Conservation (phyloP, 768 basidiomycete species). For the Pisolithus orientalis region DNA sequence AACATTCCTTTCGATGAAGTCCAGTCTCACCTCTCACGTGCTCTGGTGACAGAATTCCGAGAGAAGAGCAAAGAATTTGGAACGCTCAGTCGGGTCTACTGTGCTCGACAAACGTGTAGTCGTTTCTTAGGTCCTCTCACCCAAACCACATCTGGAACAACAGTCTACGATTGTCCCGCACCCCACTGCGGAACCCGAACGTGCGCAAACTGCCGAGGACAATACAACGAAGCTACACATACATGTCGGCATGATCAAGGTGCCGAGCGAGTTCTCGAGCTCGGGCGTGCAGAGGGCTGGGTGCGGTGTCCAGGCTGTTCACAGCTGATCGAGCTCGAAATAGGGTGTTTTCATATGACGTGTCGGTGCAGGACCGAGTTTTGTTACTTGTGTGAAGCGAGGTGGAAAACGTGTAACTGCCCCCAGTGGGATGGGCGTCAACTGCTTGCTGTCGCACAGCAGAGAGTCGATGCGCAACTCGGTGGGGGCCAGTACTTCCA, state of each 20-base stretch:
- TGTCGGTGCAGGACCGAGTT: conserved; percentile 35
- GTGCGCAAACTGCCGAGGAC: conserved; percentile 21
- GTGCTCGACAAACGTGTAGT: conserved; percentile 29
- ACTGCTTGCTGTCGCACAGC: conserved; percentile 35
- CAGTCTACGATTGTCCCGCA: conserved; percentile 16
- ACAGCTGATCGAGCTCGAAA: conserved; percentile 31
- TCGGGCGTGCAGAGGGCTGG: conserved; percentile 27
- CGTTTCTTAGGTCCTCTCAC: conserved; percentile 30
- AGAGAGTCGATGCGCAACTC: conserved; percentile 36
- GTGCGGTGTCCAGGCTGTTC: conserved; percentile 35
- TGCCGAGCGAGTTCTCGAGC: conserved; percentile 20
- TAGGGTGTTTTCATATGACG: conserved; percentile 37
- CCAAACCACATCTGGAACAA: conserved; percentile 17
- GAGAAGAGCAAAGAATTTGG: conserved; percentile 25
- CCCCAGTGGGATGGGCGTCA: conserved; percentile 58
- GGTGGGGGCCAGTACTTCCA: conserved; percentile 8
- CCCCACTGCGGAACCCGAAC: conserved; percentile 15
- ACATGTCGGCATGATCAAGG: conserved; percentile 19
- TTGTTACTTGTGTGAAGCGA: conserved; percentile 42
- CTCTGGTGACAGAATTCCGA: conserved; percentile 13
- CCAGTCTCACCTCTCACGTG: conserved; percentile 16
- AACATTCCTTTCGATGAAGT: conserved; percentile 24
- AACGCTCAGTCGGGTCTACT: conserved; percentile 34
- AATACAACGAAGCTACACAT: conserved; percentile 19
- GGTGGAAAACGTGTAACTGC: conserved; percentile 62